phyloP scores from a whole-genome alignment of 148 eudicot genomes.

The Persicaria tinctoria region DNA sequence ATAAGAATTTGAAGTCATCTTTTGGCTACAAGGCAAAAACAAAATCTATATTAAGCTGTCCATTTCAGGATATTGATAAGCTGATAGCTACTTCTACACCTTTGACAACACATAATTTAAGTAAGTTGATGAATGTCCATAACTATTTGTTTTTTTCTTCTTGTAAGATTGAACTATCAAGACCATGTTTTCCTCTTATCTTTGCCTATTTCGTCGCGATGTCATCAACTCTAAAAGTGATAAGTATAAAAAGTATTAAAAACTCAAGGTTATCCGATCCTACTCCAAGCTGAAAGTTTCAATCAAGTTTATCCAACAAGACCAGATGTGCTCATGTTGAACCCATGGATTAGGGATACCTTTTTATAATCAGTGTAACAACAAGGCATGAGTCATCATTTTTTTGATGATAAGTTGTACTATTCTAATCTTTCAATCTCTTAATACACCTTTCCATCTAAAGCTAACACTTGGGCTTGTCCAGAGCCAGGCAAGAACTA shows the following conservation, averaged over 20 bases:
- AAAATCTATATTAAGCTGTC: no score
- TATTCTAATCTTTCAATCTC: neutral
- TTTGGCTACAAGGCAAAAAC: no score
- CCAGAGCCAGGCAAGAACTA: neutral
- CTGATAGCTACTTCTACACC: neutral
- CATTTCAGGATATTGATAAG: no score
- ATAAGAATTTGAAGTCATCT: no score
- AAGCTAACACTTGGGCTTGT: neutral
- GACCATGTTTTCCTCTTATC: neutral
- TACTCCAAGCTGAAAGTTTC: neutral
- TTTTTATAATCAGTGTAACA: neutral
- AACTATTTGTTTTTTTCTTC: neutral
- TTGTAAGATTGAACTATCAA: neutral
- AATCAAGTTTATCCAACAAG: neutral
- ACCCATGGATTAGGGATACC: neutral
- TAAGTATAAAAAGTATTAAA: neutral
- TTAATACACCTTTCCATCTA: neutral
- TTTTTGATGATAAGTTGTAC: neutral
- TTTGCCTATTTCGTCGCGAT: neutral
- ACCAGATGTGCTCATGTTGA: neutral
- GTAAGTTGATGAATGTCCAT: neutral
- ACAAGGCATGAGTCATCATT: neutral
- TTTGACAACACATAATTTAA: neutral
- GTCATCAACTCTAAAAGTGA: conserved; percentile 1
- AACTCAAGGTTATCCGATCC: neutral